A percentile compares a stretch with the other conserved stretches of the same genome.
Evolutionary conservation across 768 basidiomycete species (phyloP).

Genomic region (Leccinum broughii): DNA sequence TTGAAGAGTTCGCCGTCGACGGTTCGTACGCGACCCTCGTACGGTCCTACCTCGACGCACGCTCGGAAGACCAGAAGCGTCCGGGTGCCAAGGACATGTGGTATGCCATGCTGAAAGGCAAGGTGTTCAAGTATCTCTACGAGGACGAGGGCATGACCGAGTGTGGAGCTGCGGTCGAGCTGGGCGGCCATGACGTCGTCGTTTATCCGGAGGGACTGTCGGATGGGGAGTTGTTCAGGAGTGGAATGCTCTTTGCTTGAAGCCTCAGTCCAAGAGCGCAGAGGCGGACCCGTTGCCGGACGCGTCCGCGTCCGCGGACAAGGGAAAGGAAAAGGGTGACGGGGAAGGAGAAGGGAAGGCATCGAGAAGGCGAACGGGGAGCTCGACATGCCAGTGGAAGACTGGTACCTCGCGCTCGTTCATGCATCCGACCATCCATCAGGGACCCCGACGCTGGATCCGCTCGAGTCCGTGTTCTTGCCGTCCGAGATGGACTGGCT

Average conservation of each 20-base stretch:
- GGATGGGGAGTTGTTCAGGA: slow-evolving; percentile 90
- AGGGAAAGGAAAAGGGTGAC: not conserved
- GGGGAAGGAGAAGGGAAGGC: not conserved
- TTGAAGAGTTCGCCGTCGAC: slow-evolving; percentile 65
- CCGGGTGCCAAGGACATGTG: slow-evolving; percentile 90
- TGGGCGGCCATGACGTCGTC: slow-evolving; percentile 73
- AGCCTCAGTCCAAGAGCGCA: slow-evolving; percentile 43
- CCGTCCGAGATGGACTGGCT: slow-evolving; percentile 80
- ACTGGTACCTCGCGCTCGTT: slow-evolving; percentile 87
- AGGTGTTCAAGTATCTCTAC: slow-evolving; percentile 81
- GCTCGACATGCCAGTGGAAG: slow-evolving; percentile 78
- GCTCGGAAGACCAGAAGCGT: slow-evolving; percentile 81
- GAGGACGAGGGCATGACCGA: slow-evolving; percentile 91
- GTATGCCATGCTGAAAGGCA: slow-evolving; percentile 90
- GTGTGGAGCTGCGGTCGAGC: slow-evolving; percentile 87
- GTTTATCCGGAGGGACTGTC: slow-evolving; percentile 74
- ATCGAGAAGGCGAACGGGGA: not conserved
- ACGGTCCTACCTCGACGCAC: slow-evolving; percentile 74
- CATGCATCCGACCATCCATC: slow-evolving; percentile 69
- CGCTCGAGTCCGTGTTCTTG: slow-evolving; percentile 66
- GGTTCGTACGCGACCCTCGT: slow-evolving; percentile 78
- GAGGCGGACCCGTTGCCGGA: slow-evolving; percentile 45
- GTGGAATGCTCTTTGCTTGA: slow-evolving; percentile 83
- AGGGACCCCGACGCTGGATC: slow-evolving; percentile 58
- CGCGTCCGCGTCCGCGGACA: slow-evolving; percentile 37